phyloP scores from a whole-genome alignment of 257 asterid species.

The Lavandula angustifolia region DNA sequence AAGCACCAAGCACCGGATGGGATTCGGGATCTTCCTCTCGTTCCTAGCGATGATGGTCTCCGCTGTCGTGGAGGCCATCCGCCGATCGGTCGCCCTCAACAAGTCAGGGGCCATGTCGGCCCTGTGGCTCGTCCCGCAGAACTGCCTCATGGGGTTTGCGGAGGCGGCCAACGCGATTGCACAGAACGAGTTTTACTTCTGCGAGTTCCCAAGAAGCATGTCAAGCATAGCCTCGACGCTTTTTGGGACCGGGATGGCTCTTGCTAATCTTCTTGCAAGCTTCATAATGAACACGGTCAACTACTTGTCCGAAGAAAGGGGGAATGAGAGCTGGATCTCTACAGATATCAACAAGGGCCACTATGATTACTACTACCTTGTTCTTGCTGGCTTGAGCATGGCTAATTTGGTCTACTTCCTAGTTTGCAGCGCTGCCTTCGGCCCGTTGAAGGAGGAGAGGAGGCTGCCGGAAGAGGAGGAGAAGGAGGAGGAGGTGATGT shows the following conservation, averaged over 20 bases:
- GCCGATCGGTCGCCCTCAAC: constrained; percentile 32
- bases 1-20: constrained; percentile 60
- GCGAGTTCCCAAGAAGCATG: constrained; percentile 71
- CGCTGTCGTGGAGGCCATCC: constrained; percentile 50
- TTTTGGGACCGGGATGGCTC: constrained; percentile 38
- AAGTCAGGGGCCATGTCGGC: constrained; percentile 48
- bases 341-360: constrained; percentile 62
- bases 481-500: constrained; percentile 9
- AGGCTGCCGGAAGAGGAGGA: constrained; percentile 24
- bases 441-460: constrained; percentile 40
- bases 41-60: constrained; percentile 48
- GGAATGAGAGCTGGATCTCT: constrained; percentile 64
- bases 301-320: constrained; percentile 41
- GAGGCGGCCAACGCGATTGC: constrained; percentile 56
- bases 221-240: constrained; percentile 64
- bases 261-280: constrained; percentile 59
- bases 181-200: constrained; percentile 63
- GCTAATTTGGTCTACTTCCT: constrained; percentile 54
- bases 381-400: constrained; percentile 58
- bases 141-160: constrained; percentile 56
- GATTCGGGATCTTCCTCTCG: constrained; percentile 60
- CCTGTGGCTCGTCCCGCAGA: constrained; percentile 68
- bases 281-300: constrained; percentile 47
- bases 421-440: constrained; percentile 53
- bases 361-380: constrained; percentile 62